Evolutionary conservation across 345 rosid species (phyloP), one percentile per base, ranked within the genome.

Genomic region (Gossypium rotundifolium): DNA sequence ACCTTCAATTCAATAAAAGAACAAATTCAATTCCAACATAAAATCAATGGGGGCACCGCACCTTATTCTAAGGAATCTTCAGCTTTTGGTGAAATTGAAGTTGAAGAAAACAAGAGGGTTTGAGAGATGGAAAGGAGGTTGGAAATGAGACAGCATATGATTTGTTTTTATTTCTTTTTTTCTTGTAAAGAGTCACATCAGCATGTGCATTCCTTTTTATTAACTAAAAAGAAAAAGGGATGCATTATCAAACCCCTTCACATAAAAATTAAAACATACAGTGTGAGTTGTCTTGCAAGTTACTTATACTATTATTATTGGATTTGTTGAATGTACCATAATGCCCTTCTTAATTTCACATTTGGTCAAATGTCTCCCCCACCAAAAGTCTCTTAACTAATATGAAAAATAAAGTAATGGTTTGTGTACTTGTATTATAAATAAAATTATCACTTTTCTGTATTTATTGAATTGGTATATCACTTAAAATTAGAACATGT

Each of bases 21-120:
- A 67, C 9, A 59, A 72, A 27, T 57, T 71, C 69, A 71, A 29
- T 42, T 51, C 18, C 33, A 73, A 62, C 70, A 55, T 71, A 46
- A 13, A 72, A 74, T 48, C 33, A 77, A 18, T 23, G 59, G 25
- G 53, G 17, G 29, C 59, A 60, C 72, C 76, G 29, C 59, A 60
- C 72, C 74, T 70, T 80, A 48, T 17, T 55, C 40, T 46, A 73
- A 74, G 80, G 65, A 79, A 70, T 79, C 80, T 70, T 53, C 33
- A 42, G 71, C 18, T 42, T 33, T 18, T 25, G 73, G 3, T 45
- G 22, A 20, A 12, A 46, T 10, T 61, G 46, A 52, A 61, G 7
- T 57, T 23, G 10, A 54, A n/a, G 40, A 59, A 49, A 53, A 18
- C 69, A 59, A 59, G 71, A 57, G 49, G 22, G 23, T 55, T 49